Evolutionary conservation across 1,139 yeast genomes (phyloP).

Genomic region (Saccharomyces pastorianus): DNA sequence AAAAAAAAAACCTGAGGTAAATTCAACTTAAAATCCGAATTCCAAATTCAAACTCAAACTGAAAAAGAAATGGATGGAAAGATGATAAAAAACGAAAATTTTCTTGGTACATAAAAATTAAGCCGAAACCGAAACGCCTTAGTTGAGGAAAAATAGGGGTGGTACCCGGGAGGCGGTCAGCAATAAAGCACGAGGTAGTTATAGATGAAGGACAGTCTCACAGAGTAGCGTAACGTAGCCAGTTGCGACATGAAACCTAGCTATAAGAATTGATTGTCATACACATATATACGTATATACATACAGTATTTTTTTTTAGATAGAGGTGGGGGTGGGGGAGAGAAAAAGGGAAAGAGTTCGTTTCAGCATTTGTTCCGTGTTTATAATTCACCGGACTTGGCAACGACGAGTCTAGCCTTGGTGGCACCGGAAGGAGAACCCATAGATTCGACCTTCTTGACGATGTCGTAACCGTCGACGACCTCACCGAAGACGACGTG

Average conservation of each 20-base stretch:
- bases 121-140: neutral
- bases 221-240: neutral
- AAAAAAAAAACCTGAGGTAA: too few species aligned
- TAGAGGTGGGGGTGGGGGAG: too few species aligned
- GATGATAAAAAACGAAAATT: neutral
- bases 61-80: neutral
- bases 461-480: conserved; percentile 78
- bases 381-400: conserved; percentile 77
- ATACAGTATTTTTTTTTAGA: neutral
- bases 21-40: too few species aligned
- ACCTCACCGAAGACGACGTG: conserved; percentile 99
- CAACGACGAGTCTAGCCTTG: conserved; percentile 67
- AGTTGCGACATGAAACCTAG: neutral
- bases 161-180: neutral
- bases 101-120: neutral
- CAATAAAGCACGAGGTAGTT: too few species aligned
- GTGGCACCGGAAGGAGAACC: conserved; percentile 87
- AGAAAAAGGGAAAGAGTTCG: neutral
- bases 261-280: neutral
- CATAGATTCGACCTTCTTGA: conserved; percentile 79
- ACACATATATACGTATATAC: neutral
- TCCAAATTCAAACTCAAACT: neutral
- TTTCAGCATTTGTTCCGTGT: neutral
- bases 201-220: too few species aligned
- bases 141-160: neutral